Base-by-base conservation (phyloP, 2,329 filamentous ascomycete genomes). In the Nannizziopsis barbatae region DNA sequence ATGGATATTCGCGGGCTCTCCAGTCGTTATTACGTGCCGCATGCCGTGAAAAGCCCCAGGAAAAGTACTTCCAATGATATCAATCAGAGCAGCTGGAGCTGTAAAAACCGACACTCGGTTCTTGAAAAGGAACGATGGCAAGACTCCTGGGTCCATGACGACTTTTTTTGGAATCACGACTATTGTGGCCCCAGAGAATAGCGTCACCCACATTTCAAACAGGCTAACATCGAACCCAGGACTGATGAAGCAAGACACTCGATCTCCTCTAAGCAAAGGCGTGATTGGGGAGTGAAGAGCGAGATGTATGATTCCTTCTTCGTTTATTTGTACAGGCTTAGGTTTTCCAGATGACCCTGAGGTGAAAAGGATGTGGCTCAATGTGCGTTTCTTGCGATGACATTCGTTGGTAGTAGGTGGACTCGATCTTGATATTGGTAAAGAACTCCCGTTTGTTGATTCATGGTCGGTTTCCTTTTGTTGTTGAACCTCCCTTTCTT, bases 141-240 rank as follows among this genome's bases (percentile, higher is more conserved):
- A 38, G 2, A 36, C 45, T 5, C 48, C 33, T 6, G 49, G 30
- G 37, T 57, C 52, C 3, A 55, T 45, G 11, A 57, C 12, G 3
- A 49, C 38, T 4, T 33, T 30, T 39, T 56, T 55, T 10, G 31
- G 37, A 14, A 55, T 15, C n/a, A 56, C 45, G 2, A 42, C 54
- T 22, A 59, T 55, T 2, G 30, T 11, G 17, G 57, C 56, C 4
- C 58, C 58, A 4, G 47, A 48, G 1, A 56, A 41, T 0, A 55
- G 49, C 5, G 56, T 50, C 4, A 39, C 53, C 58, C 58, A 60
- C 9, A 60, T 53, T 11, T 60, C 57, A 27, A 59, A 57, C 11
- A 60, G 46, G 2, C 57, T 51, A 2, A 60, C 52, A 36, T 60
- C 58, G 37, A 60, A 60, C n/a, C 56, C 54, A 32, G 52, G 51